Percentiles rank a stretch among this genome's conserved stretches.
Evolutionary conservation across 805 yeast species (phyloP).

Genomic region (Myxozyma sirexii): DNA sequence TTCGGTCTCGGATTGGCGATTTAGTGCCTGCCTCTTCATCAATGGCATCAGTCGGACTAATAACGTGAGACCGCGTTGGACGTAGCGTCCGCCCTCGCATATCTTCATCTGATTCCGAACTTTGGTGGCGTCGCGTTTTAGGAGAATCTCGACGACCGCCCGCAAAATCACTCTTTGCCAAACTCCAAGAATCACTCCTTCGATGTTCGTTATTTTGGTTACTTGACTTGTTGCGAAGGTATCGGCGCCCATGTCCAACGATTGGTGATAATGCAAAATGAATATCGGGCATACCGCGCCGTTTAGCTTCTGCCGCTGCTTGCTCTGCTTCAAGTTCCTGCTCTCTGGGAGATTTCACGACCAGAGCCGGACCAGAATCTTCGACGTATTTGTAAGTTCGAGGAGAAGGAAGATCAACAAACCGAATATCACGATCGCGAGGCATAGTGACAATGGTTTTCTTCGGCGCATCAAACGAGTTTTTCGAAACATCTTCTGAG

Average conservation of each 20-base stretch:
- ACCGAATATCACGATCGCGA: slow-evolving; percentile 49
- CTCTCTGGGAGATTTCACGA: slow-evolving; percentile 77
- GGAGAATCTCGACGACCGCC: not conserved
- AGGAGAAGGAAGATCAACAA: slow-evolving; percentile 62
- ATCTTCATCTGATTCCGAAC: slow-evolving; percentile 6
- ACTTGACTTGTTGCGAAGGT: not conserved
- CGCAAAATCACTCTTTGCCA: not conserved
- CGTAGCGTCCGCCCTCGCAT: slow-evolving; percentile 2
- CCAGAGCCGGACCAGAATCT: slow-evolving; percentile 80
- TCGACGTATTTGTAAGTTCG: slow-evolving; percentile 30
- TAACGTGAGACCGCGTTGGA: not conserved
- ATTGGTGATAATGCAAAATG: slow-evolving; percentile 28
- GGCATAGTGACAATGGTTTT: not conserved
- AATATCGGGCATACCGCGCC: slow-evolving; percentile 36
- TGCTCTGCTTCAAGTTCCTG: slow-evolving; percentile 37
- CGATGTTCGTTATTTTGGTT: not conserved
- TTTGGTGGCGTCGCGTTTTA: not conserved
- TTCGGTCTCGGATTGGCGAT: not conserved
- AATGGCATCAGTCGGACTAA: not conserved
- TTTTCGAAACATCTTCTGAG: not conserved
- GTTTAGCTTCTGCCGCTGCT: slow-evolving; percentile 32
- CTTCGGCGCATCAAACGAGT: not conserved
- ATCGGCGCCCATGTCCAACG: slow-evolving; percentile 11
- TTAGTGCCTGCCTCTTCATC: not conserved
- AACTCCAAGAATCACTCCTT: not conserved